Conservation (phyloP, 441 rosid species). For the Populus trichocarpa region DNA sequence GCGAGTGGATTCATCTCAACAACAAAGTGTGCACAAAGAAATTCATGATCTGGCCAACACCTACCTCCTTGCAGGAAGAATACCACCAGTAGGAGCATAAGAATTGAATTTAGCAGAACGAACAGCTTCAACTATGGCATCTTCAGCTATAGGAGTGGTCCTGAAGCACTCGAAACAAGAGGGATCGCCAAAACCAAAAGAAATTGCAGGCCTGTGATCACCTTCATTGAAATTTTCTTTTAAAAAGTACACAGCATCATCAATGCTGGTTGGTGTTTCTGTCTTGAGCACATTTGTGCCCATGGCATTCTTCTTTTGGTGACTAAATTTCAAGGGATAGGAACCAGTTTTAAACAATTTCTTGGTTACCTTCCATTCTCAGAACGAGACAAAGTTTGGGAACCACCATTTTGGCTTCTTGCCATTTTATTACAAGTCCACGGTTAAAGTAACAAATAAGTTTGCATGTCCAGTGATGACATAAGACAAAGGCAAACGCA, state of each 20-base stretch:
- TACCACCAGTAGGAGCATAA: slow-evolving; percentile 41
- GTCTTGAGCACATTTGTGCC: not conserved
- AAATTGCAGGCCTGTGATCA: slow-evolving; percentile 27
- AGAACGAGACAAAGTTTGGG: too few relatives aligned
- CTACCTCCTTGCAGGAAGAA: slow-evolving; percentile 32
- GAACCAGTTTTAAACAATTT: not conserved
- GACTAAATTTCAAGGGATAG: not conserved
- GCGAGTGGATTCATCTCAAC: not conserved
- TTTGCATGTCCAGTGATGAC: too few relatives aligned
- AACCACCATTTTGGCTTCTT: too few relatives aligned
- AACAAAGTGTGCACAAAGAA: not conserved
- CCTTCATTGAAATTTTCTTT: slow-evolving; percentile 21
- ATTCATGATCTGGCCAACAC: not conserved
- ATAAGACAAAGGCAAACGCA: too few relatives aligned
- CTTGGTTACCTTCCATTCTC: not conserved
- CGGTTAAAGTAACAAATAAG: too few relatives aligned
- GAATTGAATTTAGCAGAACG: slow-evolving; percentile 49
- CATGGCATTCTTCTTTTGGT: not conserved
- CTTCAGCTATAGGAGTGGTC: slow-evolving; percentile 48
- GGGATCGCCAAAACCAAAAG: slow-evolving; percentile 77
- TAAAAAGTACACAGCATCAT: not conserved
- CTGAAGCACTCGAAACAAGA: slow-evolving; percentile 58
- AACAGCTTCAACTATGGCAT: slow-evolving; percentile 51
- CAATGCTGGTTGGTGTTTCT: not conserved
- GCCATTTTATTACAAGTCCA: too few relatives aligned